Evolutionary conservation across 2,329 filamentous ascomycete species (phyloP), one percentile per base, ranked within the genome.

Genomic region (Cladosporium sp.): DNA sequence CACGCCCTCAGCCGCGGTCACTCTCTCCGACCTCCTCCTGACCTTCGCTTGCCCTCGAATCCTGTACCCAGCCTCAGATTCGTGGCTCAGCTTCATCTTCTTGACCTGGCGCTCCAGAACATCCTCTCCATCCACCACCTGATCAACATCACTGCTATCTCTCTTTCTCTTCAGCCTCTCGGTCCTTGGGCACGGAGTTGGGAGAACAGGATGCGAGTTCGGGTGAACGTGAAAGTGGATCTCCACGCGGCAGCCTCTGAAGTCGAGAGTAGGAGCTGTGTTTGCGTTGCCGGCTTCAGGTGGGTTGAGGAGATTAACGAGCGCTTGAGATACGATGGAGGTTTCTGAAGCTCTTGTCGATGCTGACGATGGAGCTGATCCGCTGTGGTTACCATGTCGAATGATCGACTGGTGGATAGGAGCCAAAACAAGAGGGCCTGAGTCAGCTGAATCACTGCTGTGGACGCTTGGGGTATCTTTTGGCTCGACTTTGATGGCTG

Each of bases 21-120:
- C 30, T 9, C 22, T 50, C 11, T 52, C 40, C 15, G 30, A 25
- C 17, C 42, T 17, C 30, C 2, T n/a, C 17, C 34, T 12, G 22
- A 7, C 3, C 36, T 39, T 25, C 5, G 17, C 49, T 51, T 39
- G 49, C 20, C 19, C 20, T 51, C 20, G n/a, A 12, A 11, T 12
- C 34, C 20, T 9, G 14, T 39, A 6, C 3, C 17, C 14, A 15
- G 4, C 3, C n/a, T 30, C 54, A 39, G 9, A 3, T 7, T 20
- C 42, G 12, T 49, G 30, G 30, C 54, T 56, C 34, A 56, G 25
- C 42, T 56, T 56, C 30, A 49, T 19, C 34, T 56, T 56, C 54
- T 56, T 56, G 19, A 28, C 42, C 6, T 28, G 19, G n/a, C 54
- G 39, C 34, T 49, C 54, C 34, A 30, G 19, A n/a, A 17, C 34